Conservation (phyloP, 1,284 basidiomycete species). For the Schizophyllum amplum region DNA sequence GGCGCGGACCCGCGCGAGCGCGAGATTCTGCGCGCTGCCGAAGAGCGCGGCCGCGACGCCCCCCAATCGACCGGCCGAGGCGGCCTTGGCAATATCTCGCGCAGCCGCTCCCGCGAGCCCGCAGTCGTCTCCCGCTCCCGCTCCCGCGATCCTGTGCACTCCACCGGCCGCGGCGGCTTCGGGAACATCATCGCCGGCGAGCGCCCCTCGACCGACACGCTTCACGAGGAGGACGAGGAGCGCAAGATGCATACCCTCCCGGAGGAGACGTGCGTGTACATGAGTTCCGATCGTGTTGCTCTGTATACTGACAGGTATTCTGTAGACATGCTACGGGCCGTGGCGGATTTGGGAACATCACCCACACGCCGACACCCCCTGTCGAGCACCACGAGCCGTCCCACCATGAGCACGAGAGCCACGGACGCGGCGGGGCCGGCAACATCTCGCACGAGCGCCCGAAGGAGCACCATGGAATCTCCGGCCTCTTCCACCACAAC, state of each 20-base stretch:
- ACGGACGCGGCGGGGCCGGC: conserved; percentile 68
- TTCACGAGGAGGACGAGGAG: conserved; percentile 38
- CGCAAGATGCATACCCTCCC: conserved; percentile 8
- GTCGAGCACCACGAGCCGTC: conserved; percentile 25
- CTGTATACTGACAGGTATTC: background rate
- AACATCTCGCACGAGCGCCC: conserved; percentile 37
- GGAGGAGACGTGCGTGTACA: background rate
- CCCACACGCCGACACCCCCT: conserved; percentile 27
- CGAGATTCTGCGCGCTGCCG: conserved; percentile 33
- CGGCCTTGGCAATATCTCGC: conserved; percentile 47
- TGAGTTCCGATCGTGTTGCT: background rate
- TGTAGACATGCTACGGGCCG: conserved; percentile 60
- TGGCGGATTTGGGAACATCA: conserved; percentile 60
- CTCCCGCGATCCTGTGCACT: conserved; percentile 27
- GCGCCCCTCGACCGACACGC: conserved; percentile 13
- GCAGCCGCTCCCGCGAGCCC: conserved; percentile 20
- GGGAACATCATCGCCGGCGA: conserved; percentile 48
- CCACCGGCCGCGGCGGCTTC: conserved; percentile 58
- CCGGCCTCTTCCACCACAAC: background rate
- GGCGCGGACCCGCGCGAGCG: conserved; percentile 32
- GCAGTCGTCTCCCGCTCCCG: conserved; percentile 3
- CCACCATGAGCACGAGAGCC: conserved; percentile 31
- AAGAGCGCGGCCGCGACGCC: conserved; percentile 23
- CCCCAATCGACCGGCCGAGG: conserved; percentile 52
- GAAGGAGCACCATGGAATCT: background rate